A percentile compares a stretch with the other conserved stretches of the same genome.
These are phyloP conservation scores for Linnemannia schmuckeri DNA, from an alignment of 192 early-diverging fungal species.

Conservation along the genomic window DNA sequence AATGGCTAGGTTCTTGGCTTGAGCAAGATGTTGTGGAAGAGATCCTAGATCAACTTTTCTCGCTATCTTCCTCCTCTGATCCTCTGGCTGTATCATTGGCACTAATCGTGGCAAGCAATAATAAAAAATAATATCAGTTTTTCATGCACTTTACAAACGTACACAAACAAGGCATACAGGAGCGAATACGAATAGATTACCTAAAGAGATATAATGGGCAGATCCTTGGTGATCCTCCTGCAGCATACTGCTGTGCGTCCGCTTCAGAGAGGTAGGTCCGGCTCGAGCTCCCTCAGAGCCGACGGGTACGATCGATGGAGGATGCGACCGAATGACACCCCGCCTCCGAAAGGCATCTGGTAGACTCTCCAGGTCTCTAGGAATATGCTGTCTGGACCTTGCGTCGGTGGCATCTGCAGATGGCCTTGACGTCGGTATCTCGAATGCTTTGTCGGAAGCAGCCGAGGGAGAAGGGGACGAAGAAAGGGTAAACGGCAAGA, in stretches of 20 bases:
- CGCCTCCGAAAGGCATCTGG: constrained; percentile 47
- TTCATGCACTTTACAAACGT: background rate
- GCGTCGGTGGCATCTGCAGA: background rate
- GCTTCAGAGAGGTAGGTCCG: constrained; percentile 14
- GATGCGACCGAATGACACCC: constrained; percentile 32
- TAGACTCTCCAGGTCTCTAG: constrained; percentile 40
- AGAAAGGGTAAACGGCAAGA: background rate
- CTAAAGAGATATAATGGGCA: constrained; percentile 10
- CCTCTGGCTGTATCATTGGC: constrained; percentile 2
- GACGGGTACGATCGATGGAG: background rate
- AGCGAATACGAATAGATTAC: background rate
- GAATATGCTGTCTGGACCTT: constrained; percentile 40
- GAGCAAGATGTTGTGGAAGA: constrained; percentile 35
- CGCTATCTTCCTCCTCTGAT: constrained; percentile 23
- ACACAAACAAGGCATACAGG: background rate
- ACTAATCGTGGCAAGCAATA: background rate
- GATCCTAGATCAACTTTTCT: background rate
- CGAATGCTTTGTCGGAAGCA: background rate
- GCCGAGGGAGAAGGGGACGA: background rate
- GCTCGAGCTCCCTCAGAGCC: background rate
- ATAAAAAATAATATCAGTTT: background rate
- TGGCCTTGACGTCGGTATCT: background rate
- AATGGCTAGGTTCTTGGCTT: constrained; percentile 44
- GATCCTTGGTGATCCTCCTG: constrained; percentile 13
- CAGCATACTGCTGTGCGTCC: constrained; percentile 42